Base-by-base conservation (phyloP, 2,329 filamentous ascomycete genomes). In the Endoconidiophora polonica region DNA sequence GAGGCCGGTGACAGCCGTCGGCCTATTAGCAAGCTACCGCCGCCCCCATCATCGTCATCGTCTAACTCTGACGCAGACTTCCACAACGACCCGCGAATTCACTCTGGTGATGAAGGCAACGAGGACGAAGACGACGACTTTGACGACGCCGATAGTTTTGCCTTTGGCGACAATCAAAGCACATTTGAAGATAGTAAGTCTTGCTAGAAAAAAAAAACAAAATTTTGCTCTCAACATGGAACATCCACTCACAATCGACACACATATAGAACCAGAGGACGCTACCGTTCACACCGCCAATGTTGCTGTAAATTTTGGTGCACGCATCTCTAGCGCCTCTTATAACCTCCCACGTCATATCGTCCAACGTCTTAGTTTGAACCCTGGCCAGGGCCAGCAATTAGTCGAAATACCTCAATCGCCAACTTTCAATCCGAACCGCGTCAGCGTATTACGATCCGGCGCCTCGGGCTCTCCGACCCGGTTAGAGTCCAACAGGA, bases 301-400 rank as follows among this genome's bases (percentile, higher is more conserved):
- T 40, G 29, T 50, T n/a, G 48, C 48, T 12, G 48, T 50, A 2
- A 50, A 50, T 42, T 45, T 45, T 33, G 48, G 48, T n/a, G 41
- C 48, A 20, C 41, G 20, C 22, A 29, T 29, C 2, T 36, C 24
- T 4, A 23, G 10, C 24, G 24, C 48, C 4, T 26, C 41, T n/a
- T 50, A 50, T 29, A 38, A 44, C 12, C 33, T 50, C 9, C 48
- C 48, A 9, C 26, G 41, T 14, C 33, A 50, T 33, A 50, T 50
- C 16, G 36, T 38, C 22, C 48, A 50, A 24, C 48, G 48, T n/a
- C 48, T 50, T 20, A 39, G 29, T 18, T 33, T 44, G 24, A 50
- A 50, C 20, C 48, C 48, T 33, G 41, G 48, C 12, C 38, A 49
- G 24, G 40, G 36, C 24, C 48, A 50, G 29, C 48, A 50, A 29